A percentile compares a stretch with the other conserved stretches of the same genome.
Evolutionary conservation across 257 asterid genomes (phyloP).

Genomic region (Verbena officinalis): DNA sequence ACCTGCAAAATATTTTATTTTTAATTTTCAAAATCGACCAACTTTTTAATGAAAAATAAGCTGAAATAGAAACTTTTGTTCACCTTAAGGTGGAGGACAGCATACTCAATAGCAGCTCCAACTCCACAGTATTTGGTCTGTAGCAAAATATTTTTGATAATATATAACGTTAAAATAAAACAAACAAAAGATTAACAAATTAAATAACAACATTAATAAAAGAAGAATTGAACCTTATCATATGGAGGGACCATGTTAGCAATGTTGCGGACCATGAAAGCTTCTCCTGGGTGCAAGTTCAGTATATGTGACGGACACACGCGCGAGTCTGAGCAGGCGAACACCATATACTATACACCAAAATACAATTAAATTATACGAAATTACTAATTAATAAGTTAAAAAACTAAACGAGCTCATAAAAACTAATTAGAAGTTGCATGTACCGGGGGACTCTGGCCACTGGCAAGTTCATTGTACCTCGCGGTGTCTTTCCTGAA

Average conservation of each 20-base stretch:
- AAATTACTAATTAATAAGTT: too few species aligned
- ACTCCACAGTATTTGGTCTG: conserved; percentile 74
- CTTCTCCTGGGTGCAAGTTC: conserved; percentile 88
- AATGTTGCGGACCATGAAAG: conserved; percentile 77
- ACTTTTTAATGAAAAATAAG: neutral
- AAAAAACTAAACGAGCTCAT: too few species aligned
- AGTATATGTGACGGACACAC: conserved; percentile 91
- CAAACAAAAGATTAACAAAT: neutral
- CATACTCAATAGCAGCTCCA: conserved; percentile 89
- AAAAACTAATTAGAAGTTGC: neutral
- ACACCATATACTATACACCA: conserved; percentile 67
- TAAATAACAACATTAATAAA: neutral
- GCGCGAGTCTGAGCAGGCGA: conserved; percentile 93
- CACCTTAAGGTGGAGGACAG: conserved; percentile 87
- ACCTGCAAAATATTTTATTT: conserved; percentile 43
- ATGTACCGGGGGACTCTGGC: conserved; percentile 91
- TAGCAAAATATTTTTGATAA: conserved; percentile 12
- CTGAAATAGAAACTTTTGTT: neutral
- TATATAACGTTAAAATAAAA: too few species aligned
- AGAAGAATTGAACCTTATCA: conserved; percentile 54
- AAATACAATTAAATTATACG: too few species aligned
- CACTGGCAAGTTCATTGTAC: conserved; percentile 74
- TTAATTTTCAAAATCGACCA: neutral
- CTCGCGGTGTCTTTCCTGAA: conserved; percentile 70
- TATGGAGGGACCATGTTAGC: conserved; percentile 94